Percentiles rank a stretch among this genome's conserved stretches.
Evolutionary conservation across 805 yeast genomes (phyloP).

Genomic region (Yamadazyma scolyti): DNA sequence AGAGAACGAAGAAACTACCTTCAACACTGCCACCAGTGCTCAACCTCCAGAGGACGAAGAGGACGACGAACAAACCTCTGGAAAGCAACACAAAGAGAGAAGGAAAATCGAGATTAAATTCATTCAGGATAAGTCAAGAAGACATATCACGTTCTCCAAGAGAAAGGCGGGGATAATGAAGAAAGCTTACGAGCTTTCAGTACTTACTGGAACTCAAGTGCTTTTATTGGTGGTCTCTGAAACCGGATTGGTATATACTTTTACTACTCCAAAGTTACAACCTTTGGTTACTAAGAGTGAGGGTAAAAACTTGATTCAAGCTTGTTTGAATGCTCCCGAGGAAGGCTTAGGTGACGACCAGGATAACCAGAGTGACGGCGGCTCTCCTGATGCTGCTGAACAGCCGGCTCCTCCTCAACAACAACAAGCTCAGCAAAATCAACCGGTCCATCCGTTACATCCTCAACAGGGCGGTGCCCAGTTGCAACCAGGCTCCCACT

Average conservation of each 20-base stretch:
- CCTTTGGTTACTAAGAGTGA: slow-evolving; percentile 96
- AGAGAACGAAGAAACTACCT: slow-evolving; percentile 23
- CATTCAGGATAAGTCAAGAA: slow-evolving; percentile 94
- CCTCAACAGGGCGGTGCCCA: slow-evolving; percentile 23
- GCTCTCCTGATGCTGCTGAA: slow-evolving; percentile 38
- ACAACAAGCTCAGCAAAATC: slow-evolving; percentile 19
- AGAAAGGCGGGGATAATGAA: slow-evolving; percentile 99
- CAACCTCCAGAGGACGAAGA: slow-evolving; percentile 41
- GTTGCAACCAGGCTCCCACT: slow-evolving; percentile 37
- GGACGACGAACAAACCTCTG: slow-evolving; percentile 49
- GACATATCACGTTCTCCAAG: slow-evolving; percentile 96
- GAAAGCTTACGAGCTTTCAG: slow-evolving; percentile 97
- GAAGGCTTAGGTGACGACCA: slow-evolving; percentile 69
- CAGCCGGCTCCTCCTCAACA: slow-evolving; percentile 29
- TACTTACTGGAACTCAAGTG: slow-evolving; percentile 96
- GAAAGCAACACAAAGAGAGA: slow-evolving; percentile 52
- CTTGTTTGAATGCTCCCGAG: slow-evolving; percentile 96
- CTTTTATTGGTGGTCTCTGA: slow-evolving; percentile 91
- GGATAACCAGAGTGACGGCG: slow-evolving; percentile 48
- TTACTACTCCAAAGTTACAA: slow-evolving; percentile 98
- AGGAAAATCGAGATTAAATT: slow-evolving; percentile 96
- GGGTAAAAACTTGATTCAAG: slow-evolving; percentile 95
- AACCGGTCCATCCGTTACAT: slow-evolving; percentile 18
- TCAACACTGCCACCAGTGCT: slow-evolving; percentile 21
- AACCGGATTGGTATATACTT: slow-evolving; percentile 97